Base-by-base conservation (phyloP, 768 basidiomycete genomes). In the Auricularia sp. region DNA sequence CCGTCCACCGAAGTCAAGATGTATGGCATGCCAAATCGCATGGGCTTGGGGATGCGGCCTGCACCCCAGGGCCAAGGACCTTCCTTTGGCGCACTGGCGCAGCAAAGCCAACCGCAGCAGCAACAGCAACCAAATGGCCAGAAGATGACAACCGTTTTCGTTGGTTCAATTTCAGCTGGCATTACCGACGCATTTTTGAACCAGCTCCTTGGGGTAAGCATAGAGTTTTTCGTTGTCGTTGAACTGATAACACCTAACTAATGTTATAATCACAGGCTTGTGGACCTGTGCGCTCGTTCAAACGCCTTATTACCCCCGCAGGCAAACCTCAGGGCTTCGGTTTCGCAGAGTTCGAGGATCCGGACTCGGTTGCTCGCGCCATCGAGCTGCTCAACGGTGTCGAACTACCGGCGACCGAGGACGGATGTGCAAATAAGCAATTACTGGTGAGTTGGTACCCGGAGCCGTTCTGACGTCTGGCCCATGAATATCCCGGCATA, bases 241-340 rank as follows among this genome's bases (percentile, higher is more conserved):
- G 43, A 42, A 8, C 12, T 14, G 39, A 42, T 8, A 42, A 14
- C 12, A 16, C n/a, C 36, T 29, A 44, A 34, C 42, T 64, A 42
- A 4, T 66, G 35, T 61, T 14, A 36, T 58, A 36, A 12, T 23
- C 14, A 21, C 65, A 98, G 95, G 87, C 94, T 35, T 98, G 93
- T 70, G 97, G 97, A 14, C 84, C 87, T 3, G 79, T 98, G 66
- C 86, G 86, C 66, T 92, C 91, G 0, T 91, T 99, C 77, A 98
- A 95, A 70, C 87, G 95, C 16, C 85, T 95, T 29, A 90, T 91
- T 58, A 95, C 93, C 1, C 91, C 93, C 33, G 87, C 90, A 18
- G 92, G 95, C 71, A 92, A 95, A 74, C 90, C 95, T 5, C 91
- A 95, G 78, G 93, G 93, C 2, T 98, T 98, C 72, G 97, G 95